Base-by-base conservation (phyloP, 2,329 filamentous ascomycete species). In the Stachybotrys chartarum region DNA sequence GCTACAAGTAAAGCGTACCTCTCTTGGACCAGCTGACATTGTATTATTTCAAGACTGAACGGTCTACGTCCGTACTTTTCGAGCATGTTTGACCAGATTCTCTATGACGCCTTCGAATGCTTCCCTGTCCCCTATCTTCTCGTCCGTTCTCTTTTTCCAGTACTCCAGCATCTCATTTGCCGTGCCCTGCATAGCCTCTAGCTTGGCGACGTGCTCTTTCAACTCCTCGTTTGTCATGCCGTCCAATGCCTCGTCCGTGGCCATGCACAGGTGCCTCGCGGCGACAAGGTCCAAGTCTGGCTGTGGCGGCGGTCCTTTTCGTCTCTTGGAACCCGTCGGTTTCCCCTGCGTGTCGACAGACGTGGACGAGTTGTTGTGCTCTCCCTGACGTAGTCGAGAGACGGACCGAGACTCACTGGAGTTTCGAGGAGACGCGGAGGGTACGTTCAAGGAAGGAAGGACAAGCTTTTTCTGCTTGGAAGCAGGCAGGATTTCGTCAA, bases 391-490 rank as follows among this genome's bases (percentile, higher is more conserved):
- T 52, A 78, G 58, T 39, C 73, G 74, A 14, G 76, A 78, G 2
- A 74, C 66, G 12, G 76, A 77, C 24, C 78, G 76, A 6, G 76
- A 78, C 57, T 85, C 82, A 30, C 74, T 75, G 4, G 83, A 85
- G 17, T 75, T 79, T 46, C 81, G 76, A 39, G 76, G 79, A 30
- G 76, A 87, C 53, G 70, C 78, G 58, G 72, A 79, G 52, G 73
- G 79, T 39, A 92, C 84, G 35, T 91, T 95, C 17, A 94, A 86
- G 6, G 92, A 96, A 0, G 94, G 94, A 1, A 99, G 81, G 5
- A 99, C 82, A 17, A 99, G 85, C 69, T 97, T 97, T 80, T 97
- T 97, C 70, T 99, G 94, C 72, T 97, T 97, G 12, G 90, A 96
- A 0, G 93, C 92, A 0, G 94, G 94, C 7, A 99, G 82, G 55